Conservation (phyloP, 805 yeast genomes). For the Brettanomyces sp. region DNA sequence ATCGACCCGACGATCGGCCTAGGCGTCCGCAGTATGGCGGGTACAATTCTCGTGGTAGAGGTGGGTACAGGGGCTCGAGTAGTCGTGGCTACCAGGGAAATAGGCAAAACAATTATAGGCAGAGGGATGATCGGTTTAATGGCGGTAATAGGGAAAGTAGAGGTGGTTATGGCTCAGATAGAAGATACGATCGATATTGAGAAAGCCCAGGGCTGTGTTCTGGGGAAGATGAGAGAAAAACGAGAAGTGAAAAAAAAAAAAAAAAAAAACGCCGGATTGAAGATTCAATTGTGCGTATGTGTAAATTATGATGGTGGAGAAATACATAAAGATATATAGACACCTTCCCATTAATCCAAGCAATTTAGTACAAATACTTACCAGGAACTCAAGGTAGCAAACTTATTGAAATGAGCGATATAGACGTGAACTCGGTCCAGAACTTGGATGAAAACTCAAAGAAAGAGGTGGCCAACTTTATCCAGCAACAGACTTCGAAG, state of each 20-base stretch:
- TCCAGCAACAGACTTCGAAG: slow-evolving; percentile 77
- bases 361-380: too few relatives aligned
- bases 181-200: background rate
- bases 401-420: slow-evolving; percentile 13
- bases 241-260: background rate
- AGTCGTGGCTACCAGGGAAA: background rate
- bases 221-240: background rate
- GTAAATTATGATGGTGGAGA: too few relatives aligned
- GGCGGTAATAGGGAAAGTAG: slow-evolving; percentile 1
- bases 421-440: slow-evolving; percentile 19
- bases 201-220: too few relatives aligned
- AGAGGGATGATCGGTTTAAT: too few relatives aligned
- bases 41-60: background rate
- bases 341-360: too few relatives aligned
- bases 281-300: too few relatives aligned
- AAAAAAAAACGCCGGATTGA: too few relatives aligned
- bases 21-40: slow-evolving; percentile 1
- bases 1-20: background rate
- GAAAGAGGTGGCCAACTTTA: slow-evolving; percentile 63
- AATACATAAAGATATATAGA: too few relatives aligned
- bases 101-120: background rate
- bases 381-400: too few relatives aligned
- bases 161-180: background rate
- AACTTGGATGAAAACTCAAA: slow-evolving; percentile 58
- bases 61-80: background rate